These are phyloP conservation scores for Phytophthora cryptogea DNA, from an alignment of 352 stramenopile genomes.

Conservation along the genomic window DNA sequence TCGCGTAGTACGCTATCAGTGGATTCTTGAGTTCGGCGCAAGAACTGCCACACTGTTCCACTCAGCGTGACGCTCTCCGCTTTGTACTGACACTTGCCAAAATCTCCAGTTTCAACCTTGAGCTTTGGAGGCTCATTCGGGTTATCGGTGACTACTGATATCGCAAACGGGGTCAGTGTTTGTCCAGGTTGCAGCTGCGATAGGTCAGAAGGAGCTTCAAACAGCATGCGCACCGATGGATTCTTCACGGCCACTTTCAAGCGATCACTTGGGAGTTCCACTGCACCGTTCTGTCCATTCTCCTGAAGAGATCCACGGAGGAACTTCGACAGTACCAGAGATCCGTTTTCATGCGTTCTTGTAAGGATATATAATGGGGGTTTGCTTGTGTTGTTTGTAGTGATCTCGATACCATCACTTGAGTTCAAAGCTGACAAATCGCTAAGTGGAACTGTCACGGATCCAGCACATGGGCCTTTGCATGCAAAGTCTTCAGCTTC, in stretches of 20 bases:
- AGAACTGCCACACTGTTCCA: constrained; percentile 54
- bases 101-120: constrained; percentile 62
- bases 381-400: constrained; percentile 2
- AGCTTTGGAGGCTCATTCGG: constrained; percentile 44
- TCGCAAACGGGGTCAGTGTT: constrained; percentile 54
- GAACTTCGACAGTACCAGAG: constrained; percentile 66
- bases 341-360: constrained; percentile 57
- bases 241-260: constrained; percentile 69
- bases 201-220: constrained; percentile 61
- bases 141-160: constrained; percentile 54
- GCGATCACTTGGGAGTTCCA: constrained; percentile 42
- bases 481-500: constrained; percentile 61
- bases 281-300: constrained; percentile 5
- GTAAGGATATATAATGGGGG: constrained; percentile 15
- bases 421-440: constrained; percentile 42
- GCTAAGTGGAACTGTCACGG: constrained; percentile 62
- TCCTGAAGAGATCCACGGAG: constrained; percentile 30
- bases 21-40: constrained; percentile 41
- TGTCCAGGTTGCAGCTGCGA: constrained; percentile 41
- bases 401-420: constrained; percentile 19
- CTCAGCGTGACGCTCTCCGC: constrained; percentile 55
- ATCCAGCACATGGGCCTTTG: constrained; percentile 68
- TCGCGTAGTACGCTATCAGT: constrained; percentile 14
- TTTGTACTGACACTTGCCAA: constrained; percentile 75
- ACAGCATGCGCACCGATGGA: constrained; percentile 57